These are phyloP conservation scores for Apiospora sp. DNA, from an alignment of 2,329 filamentous ascomycete species.

Conservation along the genomic window DNA sequence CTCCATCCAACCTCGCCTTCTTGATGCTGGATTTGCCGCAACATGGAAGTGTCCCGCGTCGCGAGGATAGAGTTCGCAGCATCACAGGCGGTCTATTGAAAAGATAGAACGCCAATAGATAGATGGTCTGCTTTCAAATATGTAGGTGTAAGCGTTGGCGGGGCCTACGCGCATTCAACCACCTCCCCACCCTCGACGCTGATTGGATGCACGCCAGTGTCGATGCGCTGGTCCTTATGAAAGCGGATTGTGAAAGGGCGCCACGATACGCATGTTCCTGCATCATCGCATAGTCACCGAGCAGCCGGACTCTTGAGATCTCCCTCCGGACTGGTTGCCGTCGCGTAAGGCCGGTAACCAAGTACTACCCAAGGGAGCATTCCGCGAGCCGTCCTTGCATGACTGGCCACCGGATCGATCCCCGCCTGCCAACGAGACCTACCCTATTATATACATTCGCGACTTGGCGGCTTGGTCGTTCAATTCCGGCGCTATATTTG, in stretches of 20 bases:
- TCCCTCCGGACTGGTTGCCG: background rate
- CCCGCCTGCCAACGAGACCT: slow-evolving; percentile 3
- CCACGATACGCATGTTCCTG: slow-evolving; percentile 19
- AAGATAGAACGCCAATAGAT: background rate
- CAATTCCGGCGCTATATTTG: background rate
- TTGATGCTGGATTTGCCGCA: background rate
- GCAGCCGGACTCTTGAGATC: slow-evolving; percentile 4
- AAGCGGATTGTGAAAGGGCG: background rate
- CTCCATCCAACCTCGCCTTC: background rate
- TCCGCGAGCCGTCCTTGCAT: slow-evolving; percentile 18
- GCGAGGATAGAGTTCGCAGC: background rate
- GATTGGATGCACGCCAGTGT: background rate
- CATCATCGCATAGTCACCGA: background rate
- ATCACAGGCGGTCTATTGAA: background rate
- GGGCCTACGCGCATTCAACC: background rate
- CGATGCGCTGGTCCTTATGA: slow-evolving; percentile 10
- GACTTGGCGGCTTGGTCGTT: background rate
- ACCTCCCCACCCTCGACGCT: background rate
- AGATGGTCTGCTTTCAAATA: background rate
- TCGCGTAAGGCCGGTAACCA: background rate
- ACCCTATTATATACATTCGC: background rate
- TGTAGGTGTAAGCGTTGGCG: background rate
- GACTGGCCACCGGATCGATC: slow-evolving; percentile 10
- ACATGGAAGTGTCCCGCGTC: background rate
- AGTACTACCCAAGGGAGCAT: background rate